phyloP scores from a whole-genome alignment of 768 basidiomycete species.

The Cystobasidium onofrii region DNA sequence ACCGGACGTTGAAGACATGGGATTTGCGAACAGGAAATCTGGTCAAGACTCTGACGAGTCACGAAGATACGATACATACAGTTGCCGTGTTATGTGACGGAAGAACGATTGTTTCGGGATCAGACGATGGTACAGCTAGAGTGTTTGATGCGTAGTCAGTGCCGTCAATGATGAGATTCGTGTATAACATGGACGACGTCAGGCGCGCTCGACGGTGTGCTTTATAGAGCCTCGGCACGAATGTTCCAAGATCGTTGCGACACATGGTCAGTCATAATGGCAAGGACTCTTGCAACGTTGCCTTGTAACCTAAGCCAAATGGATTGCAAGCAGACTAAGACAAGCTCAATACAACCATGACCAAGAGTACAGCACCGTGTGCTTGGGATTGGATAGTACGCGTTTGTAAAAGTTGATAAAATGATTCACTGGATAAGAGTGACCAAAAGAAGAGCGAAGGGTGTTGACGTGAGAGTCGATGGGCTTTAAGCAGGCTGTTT shows the following conservation, averaged over 20 bases:
- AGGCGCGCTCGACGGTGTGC: no score
- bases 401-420: not conserved
- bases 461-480: not conserved
- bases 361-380: no score
- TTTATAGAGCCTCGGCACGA: no score
- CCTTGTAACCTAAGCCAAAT: no score
- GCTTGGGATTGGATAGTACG: not conserved
- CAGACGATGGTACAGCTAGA: slow-evolving; percentile 79
- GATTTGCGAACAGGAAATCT: slow-evolving; percentile 76
- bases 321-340: no score
- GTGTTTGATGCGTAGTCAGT: slow-evolving; percentile 57
- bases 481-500: not conserved
- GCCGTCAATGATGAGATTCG: no score
- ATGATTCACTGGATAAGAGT: not conserved
- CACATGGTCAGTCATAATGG: no score
- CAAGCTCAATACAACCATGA: no score
- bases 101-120: slow-evolving; percentile 68
- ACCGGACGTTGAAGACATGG: slow-evolving; percentile 81
- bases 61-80: slow-evolving; percentile 65
- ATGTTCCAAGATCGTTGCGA: no score
- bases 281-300: no score
- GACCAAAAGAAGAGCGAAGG: slow-evolving; percentile 15
- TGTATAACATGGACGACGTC: no score
- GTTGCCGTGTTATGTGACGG: slow-evolving; percentile 65
- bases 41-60: slow-evolving; percentile 71